phyloP scores from a whole-genome alignment of 78 protist genomes.

The Andalucia godoyi region DNA sequence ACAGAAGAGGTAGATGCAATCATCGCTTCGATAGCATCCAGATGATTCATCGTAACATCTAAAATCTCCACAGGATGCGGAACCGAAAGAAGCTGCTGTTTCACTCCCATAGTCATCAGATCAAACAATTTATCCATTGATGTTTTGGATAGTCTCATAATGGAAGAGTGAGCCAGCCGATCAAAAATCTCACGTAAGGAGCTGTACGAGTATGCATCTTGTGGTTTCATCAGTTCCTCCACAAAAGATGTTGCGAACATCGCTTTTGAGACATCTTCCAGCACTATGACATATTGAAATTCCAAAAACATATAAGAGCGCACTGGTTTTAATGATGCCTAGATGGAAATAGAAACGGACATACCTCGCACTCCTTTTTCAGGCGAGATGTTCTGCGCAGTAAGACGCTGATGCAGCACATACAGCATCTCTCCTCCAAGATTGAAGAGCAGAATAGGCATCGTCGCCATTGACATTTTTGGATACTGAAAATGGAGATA shows the following conservation, averaged over 20 bases:
- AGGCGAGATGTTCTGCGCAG: slow-evolving; percentile 16
- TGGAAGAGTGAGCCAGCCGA: slow-evolving; percentile 37
- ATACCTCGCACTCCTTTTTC: slow-evolving; percentile 5
- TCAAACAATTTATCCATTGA: slow-evolving; percentile 46
- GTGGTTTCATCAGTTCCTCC: slow-evolving; percentile 23
- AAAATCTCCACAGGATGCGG: background rate
- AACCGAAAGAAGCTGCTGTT: slow-evolving; percentile 19
- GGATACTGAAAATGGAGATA: too few relatives aligned
- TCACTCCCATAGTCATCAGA: slow-evolving; percentile 47
- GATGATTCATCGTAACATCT: slow-evolving; percentile 30
- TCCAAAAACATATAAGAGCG: background rate
- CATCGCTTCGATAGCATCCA: background rate
- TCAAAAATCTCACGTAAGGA: slow-evolving; percentile 21
- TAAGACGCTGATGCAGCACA: slow-evolving; percentile 43
- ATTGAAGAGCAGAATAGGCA: slow-evolving; percentile 44
- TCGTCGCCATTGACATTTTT: too few relatives aligned
- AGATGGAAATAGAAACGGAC: background rate
- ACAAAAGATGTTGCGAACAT: slow-evolving; percentile 22
- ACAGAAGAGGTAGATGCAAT: background rate
- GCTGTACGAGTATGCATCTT: background rate
- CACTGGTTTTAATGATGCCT: background rate
- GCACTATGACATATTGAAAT: background rate
- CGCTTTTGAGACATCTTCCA: slow-evolving; percentile 11
- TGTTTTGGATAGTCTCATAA: slow-evolving; percentile 31
- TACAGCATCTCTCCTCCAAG: slow-evolving; percentile 61